phyloP scores from a whole-genome alignment of 2,329 filamentous ascomycete genomes.

The Hortaea werneckii region DNA sequence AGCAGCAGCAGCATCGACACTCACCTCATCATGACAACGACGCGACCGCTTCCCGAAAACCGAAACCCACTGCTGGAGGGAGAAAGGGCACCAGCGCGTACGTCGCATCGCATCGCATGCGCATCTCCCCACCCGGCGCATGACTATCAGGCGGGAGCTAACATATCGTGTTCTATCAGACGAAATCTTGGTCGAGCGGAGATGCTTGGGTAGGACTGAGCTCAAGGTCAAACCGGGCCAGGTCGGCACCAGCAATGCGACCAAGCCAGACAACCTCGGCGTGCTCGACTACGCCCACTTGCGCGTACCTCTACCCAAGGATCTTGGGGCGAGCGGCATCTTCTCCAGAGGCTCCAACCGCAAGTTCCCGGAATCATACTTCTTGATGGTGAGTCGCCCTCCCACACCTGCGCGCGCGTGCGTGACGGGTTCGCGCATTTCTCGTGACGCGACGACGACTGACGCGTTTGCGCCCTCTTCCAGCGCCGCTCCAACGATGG shows the following conservation, averaged over 20 bases:
- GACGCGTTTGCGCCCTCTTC: background rate
- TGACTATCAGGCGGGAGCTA: too few species aligned
- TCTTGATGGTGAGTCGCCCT: slow-evolving; percentile 63
- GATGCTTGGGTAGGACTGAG: slow-evolving; percentile 86
- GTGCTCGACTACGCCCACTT: slow-evolving; percentile 95
- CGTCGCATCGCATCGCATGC: slow-evolving; percentile 18
- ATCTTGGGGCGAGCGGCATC: slow-evolving; percentile 77
- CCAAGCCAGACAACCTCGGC: slow-evolving; percentile 63
- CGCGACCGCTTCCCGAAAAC: slow-evolving; percentile 43
- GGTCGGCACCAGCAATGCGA: slow-evolving; percentile 58
- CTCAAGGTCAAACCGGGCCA: slow-evolving; percentile 72
- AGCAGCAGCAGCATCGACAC: too few species aligned
- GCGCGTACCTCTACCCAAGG: slow-evolving; percentile 82
- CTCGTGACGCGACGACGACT: too few species aligned
- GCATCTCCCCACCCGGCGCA: too few species aligned
- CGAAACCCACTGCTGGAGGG: slow-evolving; percentile 56
- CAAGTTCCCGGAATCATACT: slow-evolving; percentile 75
- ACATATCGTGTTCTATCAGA: slow-evolving; percentile 21
- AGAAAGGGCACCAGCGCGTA: slow-evolving; percentile 56
- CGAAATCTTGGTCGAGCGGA: slow-evolving; percentile 60
- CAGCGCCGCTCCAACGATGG: slow-evolving; percentile 74
- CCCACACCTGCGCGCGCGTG: slow-evolving; percentile 6
- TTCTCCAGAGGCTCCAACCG: slow-evolving; percentile 62
- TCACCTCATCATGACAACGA: background rate
- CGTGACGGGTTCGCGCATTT: slow-evolving; percentile 1